Evolutionary conservation across 2,329 filamentous ascomycete genomes (phyloP).

Genomic region (Lojkania enalia): DNA sequence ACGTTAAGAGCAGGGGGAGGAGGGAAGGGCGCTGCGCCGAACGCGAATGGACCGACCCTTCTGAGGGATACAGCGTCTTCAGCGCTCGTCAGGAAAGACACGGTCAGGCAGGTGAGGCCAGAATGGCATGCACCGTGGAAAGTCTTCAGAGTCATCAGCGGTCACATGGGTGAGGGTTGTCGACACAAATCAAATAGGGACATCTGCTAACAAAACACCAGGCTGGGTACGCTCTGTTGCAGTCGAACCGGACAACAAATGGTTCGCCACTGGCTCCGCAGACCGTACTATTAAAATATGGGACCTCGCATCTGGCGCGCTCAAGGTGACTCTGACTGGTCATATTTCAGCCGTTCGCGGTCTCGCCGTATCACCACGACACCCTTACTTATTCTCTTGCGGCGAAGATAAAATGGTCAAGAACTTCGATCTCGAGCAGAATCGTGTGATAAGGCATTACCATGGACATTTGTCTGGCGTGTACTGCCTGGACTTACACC

Average conservation of each 20-base stretch:
- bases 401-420: constrained; percentile 99
- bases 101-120: constrained; percentile 71
- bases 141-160: constrained; percentile 93
- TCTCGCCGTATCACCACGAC: constrained; percentile 85
- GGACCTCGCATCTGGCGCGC: constrained; percentile 86
- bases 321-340: constrained; percentile 84
- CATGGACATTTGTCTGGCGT: constrained; percentile 96
- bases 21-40: constrained; percentile 50
- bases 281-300: constrained; percentile 98
- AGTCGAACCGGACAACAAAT: constrained; percentile 94
- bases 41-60: constrained; percentile 59
- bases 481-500: constrained; percentile 90
- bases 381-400: constrained; percentile 97
- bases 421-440: constrained; percentile 79
- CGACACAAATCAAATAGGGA: too few species aligned
- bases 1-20: constrained; percentile 53
- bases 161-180: constrained; percentile 98
- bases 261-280: constrained; percentile 94
- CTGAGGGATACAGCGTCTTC: constrained; percentile 56
- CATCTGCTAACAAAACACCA: too few species aligned
- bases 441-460: constrained; percentile 77
- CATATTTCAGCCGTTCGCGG: constrained; percentile 87
- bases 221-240: constrained; percentile 53
- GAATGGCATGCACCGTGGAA: constrained; percentile 99
- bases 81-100: constrained; percentile 65